Conservation (phyloP, 768 basidiomycete species). For the Hygrophorus pudorinus region DNA sequence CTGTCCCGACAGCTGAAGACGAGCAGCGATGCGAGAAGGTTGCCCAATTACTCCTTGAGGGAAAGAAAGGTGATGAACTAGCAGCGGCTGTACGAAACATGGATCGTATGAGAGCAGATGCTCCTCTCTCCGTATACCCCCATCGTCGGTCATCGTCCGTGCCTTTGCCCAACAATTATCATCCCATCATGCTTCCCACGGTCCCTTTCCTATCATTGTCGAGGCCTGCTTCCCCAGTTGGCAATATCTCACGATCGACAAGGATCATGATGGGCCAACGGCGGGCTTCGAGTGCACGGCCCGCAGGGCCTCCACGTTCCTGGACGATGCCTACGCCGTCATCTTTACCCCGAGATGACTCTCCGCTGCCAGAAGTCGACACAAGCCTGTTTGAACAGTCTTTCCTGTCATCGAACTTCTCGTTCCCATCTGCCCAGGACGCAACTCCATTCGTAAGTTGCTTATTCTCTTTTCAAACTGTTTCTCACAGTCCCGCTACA, state of each 20-base stretch:
- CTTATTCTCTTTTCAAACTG: neutral
- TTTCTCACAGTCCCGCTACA: constrained; percentile 3
- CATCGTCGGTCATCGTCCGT: constrained; percentile 55
- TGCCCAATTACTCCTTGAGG: constrained; percentile 52
- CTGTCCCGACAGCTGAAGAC: constrained; percentile 35
- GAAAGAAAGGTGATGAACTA: constrained; percentile 62
- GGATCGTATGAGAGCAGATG: constrained; percentile 25
- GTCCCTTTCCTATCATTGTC: constrained; percentile 33
- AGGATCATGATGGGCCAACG: constrained; percentile 34
- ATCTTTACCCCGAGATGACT: constrained; percentile 32
- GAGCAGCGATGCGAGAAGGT: constrained; percentile 62
- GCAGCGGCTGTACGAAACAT: constrained; percentile 48
- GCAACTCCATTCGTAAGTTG: constrained; percentile 5
- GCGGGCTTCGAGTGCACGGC: constrained; percentile 40
- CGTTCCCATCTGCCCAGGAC: constrained; percentile 12
- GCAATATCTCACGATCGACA: constrained; percentile 32
- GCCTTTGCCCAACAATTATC: constrained; percentile 39
- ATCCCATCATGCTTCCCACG: constrained; percentile 32
- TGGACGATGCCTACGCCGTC: constrained; percentile 22
- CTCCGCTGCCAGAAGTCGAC: constrained; percentile 39
- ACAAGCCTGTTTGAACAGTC: constrained; percentile 36
- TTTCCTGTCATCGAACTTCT: constrained; percentile 24
- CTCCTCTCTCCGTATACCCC: constrained; percentile 19
- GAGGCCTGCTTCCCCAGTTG: constrained; percentile 33
- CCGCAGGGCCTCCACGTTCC: constrained; percentile 22